Conservation (phyloP, 139 green algal species). For the Parachlorella kessleri region DNA sequence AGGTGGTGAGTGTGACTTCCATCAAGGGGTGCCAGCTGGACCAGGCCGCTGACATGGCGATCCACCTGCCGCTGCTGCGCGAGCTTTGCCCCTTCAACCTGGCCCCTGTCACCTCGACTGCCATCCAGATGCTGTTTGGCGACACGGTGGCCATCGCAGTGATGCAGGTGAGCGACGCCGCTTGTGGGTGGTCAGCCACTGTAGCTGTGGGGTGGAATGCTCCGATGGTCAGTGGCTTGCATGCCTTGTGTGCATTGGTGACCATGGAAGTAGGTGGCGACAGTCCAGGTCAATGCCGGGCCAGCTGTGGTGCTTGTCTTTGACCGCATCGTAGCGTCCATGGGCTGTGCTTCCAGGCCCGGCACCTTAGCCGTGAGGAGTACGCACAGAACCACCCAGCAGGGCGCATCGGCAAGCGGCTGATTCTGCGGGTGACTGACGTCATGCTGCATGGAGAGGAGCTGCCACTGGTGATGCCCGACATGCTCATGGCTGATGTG, state of each 20-base stretch:
- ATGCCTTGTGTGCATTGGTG: no score
- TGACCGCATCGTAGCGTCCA: no score
- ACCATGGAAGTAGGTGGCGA: no score
- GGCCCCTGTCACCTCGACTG: conserved; percentile 63
- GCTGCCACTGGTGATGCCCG: conserved; percentile 33
- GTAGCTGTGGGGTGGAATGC: no score
- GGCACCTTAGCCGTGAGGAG: conserved; percentile 58
- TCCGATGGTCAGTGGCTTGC: no score
- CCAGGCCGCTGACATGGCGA: conserved; percentile 46
- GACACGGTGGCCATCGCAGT: conserved; percentile 71
- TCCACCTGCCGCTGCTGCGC: conserved; percentile 58
- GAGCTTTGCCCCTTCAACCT: conserved; percentile 76
- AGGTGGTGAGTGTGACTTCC: conserved; percentile 52
- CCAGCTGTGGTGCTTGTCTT: no score
- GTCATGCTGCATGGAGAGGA: conserved; percentile 44
- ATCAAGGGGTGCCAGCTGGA: conserved; percentile 47
- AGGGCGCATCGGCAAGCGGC: conserved; percentile 64
- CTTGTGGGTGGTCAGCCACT: no score
- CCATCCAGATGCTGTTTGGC: conserved; percentile 71
- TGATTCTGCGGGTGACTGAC: conserved; percentile 57
- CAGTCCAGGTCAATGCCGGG: no score
- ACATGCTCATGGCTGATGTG: conserved; percentile 36
- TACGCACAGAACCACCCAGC: conserved; percentile 70
- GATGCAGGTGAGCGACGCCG: no score
- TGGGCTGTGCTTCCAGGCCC: conserved; percentile 48